Percentiles rank a stretch among this genome's conserved stretches.
These are phyloP conservation scores for Athelia sp. DNA, from an alignment of 1,284 basidiomycete genomes.

Conservation along the genomic window DNA sequence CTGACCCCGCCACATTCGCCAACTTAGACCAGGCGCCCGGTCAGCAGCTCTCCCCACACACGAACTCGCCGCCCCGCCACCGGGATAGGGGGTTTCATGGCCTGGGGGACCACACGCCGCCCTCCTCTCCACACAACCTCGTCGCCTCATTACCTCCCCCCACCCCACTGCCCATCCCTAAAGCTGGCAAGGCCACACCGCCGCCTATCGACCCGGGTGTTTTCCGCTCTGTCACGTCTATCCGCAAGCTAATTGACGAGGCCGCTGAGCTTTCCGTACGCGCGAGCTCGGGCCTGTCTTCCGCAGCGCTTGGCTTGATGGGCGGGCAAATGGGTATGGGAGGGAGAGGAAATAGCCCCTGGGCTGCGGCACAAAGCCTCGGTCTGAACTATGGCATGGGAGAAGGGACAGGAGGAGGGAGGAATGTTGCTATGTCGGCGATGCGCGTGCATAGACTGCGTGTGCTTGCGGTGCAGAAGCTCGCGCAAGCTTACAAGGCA, in stretches of 20 bases:
- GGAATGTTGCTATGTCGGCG: slow-evolving; percentile 76
- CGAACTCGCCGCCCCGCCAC: slow-evolving; percentile 18
- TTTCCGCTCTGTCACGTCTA: slow-evolving; percentile 65
- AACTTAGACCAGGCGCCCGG: slow-evolving; percentile 38
- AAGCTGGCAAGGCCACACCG: slow-evolving; percentile 60
- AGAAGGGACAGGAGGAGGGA: slow-evolving; percentile 45
- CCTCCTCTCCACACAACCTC: slow-evolving; percentile 43
- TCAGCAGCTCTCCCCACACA: slow-evolving; percentile 21
- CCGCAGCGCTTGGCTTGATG: slow-evolving; percentile 63
- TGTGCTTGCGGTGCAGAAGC: slow-evolving; percentile 74
- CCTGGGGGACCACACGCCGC: slow-evolving; percentile 45
- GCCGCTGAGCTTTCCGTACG: slow-evolving; percentile 78
- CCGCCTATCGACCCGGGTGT: slow-evolving; percentile 83
- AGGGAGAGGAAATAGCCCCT: slow-evolving; percentile 33
- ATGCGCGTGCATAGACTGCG: slow-evolving; percentile 73
- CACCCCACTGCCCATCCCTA: slow-evolving; percentile 43
- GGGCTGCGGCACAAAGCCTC: slow-evolving; percentile 55
- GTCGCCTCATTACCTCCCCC: slow-evolving; percentile 33
- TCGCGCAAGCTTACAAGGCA: slow-evolving; percentile 73
- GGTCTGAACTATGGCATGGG: slow-evolving; percentile 48
- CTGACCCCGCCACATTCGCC: slow-evolving; percentile 61
- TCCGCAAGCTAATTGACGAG: slow-evolving; percentile 77
- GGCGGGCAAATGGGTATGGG: slow-evolving; percentile 27
- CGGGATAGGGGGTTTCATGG: slow-evolving; percentile 38
- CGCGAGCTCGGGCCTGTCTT: slow-evolving; percentile 72